phyloP scores from a whole-genome alignment of 148 eudicot genomes.

The Persicaria maculosa region DNA sequence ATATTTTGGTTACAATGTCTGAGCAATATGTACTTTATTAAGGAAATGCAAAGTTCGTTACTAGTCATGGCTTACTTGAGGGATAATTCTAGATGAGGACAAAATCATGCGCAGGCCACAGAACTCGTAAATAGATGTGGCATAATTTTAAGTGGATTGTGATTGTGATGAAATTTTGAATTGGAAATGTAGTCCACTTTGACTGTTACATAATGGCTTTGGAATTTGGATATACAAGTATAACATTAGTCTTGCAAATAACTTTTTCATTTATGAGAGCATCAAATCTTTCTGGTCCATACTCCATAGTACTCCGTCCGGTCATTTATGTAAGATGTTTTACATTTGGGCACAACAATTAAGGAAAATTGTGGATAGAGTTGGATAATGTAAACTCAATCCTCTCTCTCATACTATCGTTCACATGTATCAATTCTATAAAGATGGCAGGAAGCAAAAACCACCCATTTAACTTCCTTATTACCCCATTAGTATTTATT shows the following conservation, averaged over 20 bases:
- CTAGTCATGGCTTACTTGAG: neutral
- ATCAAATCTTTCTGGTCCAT: neutral
- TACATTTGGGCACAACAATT: too few relatives aligned
- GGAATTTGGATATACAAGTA: neutral
- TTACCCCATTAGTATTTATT: too few relatives aligned
- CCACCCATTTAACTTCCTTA: too few relatives aligned
- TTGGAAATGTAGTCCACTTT: neutral
- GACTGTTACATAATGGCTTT: neutral
- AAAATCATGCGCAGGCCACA: neutral
- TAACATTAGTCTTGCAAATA: neutral
- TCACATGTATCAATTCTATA: too few relatives aligned
- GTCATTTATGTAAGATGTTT: too few relatives aligned
- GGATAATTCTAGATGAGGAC: neutral
- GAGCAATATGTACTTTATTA: slow-evolving; percentile 32
- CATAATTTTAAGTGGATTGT: neutral
- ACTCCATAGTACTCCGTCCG: neutral
- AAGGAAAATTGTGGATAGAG: too few relatives aligned
- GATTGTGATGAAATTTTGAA: neutral
- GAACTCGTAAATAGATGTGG: neutral
- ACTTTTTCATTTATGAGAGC: neutral
- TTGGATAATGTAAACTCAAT: too few relatives aligned
- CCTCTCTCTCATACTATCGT: too few relatives aligned
- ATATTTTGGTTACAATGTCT: slow-evolving; percentile 48
- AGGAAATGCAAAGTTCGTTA: neutral
- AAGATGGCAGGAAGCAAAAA: too few relatives aligned